Conservation (phyloP, 345 rosid genomes). For the Syzygium jambos region DNA sequence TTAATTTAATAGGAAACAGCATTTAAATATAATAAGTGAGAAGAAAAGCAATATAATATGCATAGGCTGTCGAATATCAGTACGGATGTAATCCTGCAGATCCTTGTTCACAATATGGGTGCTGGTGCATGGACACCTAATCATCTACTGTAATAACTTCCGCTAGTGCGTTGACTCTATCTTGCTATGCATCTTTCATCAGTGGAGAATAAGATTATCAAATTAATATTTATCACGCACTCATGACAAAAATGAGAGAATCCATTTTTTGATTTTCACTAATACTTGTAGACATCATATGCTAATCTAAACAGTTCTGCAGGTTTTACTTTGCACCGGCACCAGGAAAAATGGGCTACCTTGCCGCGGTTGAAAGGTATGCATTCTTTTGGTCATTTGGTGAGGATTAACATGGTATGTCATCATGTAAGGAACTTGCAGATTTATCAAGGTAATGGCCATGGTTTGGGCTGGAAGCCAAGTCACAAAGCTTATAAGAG, state of each 20-base stretch:
- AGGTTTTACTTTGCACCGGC: conserved; percentile 90
- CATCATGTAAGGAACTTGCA: conserved; percentile 22
- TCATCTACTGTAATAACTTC: not conserved
- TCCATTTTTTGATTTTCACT: not conserved
- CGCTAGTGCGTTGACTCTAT: not conserved
- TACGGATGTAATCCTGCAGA: not conserved
- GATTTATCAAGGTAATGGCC: conserved; percentile 86
- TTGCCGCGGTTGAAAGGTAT: conserved; percentile 73
- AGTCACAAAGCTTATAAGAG: conserved; percentile 76
- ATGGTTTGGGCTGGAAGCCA: conserved; percentile 99
- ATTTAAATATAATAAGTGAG: not conserved
- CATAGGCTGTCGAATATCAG: not conserved
- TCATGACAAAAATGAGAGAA: not conserved
- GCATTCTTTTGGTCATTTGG: not conserved
- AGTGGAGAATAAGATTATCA: not conserved
- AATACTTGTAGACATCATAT: not conserved
- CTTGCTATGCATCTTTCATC: not conserved
- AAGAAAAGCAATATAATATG: not conserved
- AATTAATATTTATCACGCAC: not conserved
- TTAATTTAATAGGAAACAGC: not conserved
- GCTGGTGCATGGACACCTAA: not conserved
- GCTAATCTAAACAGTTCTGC: conserved; percentile 1
- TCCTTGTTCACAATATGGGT: not conserved
- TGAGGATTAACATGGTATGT: not conserved
- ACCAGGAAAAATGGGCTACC: conserved; percentile 74